Evolutionary conservation across 495 filamentous ascomycete genomes (phyloP), one percentile per base, ranked within the genome.

Genomic region (Lasiosphaeria miniovina): DNA sequence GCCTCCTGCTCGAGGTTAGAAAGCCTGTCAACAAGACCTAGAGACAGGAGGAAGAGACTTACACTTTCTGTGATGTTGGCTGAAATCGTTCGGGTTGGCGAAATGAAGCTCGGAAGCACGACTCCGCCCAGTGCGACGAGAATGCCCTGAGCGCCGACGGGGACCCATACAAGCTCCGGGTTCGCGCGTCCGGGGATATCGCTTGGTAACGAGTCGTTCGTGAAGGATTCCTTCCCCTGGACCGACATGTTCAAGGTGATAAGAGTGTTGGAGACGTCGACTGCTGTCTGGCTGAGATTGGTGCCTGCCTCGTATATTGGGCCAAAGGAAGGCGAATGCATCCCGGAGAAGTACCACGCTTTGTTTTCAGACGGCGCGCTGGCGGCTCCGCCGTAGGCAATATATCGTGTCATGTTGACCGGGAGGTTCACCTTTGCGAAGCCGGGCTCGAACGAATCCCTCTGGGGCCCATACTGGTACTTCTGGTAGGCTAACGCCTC

Each of bases 121-220:
- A 88, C 85, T n/a, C 88, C 88, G 1, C 88, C 88, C 38, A 91
- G 74, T 12, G 82, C 83, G 1, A 90, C 81, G 3, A 91, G 68
- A 17, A 84, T 80, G 35, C 88, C 88, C 35, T 82, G 74, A 5
- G 77, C 66, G 2, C 85, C 82, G 11, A 88, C 84, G 1, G 88
- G 88, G 4, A 90, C 73, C 88, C 88, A 91, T 3, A 86, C 84
- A 6, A 88, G 64, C 49, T 89, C 88, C 0, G 84, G 82, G 64
- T 79, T 82, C 14, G 84, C 84, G 10, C 88, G 80, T 3, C 81
- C 77, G 3, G 71, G 70, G 43, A 88, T 76, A 31, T 67, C 58
- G 3, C 59, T 31, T 0, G 85, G 82, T 4, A 90, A 70, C 0
- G 83, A 83, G 4, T 38, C 41, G 57, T 89, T 90, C 2, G 36